phyloP scores from a whole-genome alignment of 148 eudicot species.

The Fagopyrum esculentum region DNA sequence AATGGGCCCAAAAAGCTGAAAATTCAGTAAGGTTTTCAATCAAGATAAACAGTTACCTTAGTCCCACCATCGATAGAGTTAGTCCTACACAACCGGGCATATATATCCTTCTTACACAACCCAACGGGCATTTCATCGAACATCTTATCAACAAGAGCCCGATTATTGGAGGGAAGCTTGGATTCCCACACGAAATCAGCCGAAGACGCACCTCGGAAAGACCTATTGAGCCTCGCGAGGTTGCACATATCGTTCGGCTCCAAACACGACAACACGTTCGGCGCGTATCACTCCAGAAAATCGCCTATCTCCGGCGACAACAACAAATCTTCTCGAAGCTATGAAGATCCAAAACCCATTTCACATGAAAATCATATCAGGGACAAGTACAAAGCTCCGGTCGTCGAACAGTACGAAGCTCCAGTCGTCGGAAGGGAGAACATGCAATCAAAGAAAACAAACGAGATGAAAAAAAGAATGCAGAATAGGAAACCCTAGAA shows the following conservation, averaged over 20 bases:
- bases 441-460: no score
- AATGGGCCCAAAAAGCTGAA: no score
- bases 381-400: background rate
- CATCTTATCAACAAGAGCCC: slow-evolving; percentile 32
- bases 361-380: background rate
- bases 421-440: no score
- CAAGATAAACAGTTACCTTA: slow-evolving; percentile 37
- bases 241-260: slow-evolving; percentile 69
- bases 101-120: slow-evolving; percentile 63
- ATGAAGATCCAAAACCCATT: slow-evolving; percentile 43
- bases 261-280: slow-evolving; percentile 43
- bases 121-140: slow-evolving; percentile 24
- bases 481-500: no score
- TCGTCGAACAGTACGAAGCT: no score
- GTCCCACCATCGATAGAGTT: slow-evolving; percentile 58
- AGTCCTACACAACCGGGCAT: slow-evolving; percentile 41
- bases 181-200: slow-evolving; percentile 92
- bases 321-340: slow-evolving; percentile 25
- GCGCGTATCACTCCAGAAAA: slow-evolving; percentile 80
- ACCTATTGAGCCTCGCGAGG: slow-evolving; percentile 48
- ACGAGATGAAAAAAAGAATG: no score
- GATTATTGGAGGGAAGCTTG: slow-evolving; percentile 61
- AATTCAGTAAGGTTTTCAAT: no score
- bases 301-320: slow-evolving; percentile 50
- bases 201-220: slow-evolving; percentile 57